Base-by-base conservation (phyloP, 1,139 yeast genomes). In the Meyerozyma elateridarum region DNA sequence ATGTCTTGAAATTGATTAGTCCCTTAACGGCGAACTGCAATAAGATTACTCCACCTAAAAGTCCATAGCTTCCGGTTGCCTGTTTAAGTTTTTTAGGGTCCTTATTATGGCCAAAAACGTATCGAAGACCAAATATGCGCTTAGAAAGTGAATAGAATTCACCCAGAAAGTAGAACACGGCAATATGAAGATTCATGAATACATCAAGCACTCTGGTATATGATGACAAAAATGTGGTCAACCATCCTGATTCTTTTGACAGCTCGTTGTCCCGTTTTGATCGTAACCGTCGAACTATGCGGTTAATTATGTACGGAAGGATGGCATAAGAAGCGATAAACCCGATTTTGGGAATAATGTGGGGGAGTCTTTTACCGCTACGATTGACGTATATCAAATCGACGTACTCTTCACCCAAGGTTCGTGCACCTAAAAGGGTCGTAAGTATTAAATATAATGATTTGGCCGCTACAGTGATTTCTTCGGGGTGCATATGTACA, bases 401-500 rank as follows among this genome's bases (percentile, higher is more conserved):
- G 12, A 89, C 91, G 54, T 89, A 89, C 56, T 91, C 97, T 52
- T 89, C 97, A 0, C 98, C 98, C 20, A 89, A 61, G 0, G 97
- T 89, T 36, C 93, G 66, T 4, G 85, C 76, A 0, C 93, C 91
- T 4, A 76, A 40, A 11, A 83, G 54, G 0, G 96, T 87, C 0
- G 96, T 89, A 22, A 85, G 59, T 2, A 69, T 61, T 17, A 85
- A 62, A 48, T 89, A 88, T 1, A 79, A 33, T 2, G 80, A 58
- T 35, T 79, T 75, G 4, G 84, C 74, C 2, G 64, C 55, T 0
- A 77, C 70, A 1, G 79, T 62, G 16, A 88, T 65, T 45, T 82
- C 87, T 31, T 75, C 70, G 1, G 83, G 76, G 46, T 79, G 73
- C 5, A 72, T 61, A 46, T 83, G 82, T 9, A 80, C 67, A 48